Evolutionary conservation across 441 rosid species (phyloP).

Genomic region (Omphalea diandra): DNA sequence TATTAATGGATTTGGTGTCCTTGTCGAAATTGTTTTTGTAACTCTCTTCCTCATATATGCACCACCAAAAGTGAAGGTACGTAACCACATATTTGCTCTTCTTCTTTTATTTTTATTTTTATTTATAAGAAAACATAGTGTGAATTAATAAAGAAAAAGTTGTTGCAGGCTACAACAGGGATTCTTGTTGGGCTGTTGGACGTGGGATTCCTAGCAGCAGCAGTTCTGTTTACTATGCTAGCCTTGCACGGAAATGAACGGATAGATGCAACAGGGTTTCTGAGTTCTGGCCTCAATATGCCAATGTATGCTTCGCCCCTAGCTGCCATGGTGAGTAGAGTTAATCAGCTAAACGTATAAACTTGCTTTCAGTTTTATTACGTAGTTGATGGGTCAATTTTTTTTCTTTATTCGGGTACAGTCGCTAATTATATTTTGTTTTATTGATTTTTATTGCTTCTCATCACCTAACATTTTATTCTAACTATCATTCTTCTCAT

Average conservation of each 20-base stretch:
- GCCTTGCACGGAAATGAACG: constrained; percentile 50
- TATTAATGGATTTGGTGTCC: constrained; percentile 63
- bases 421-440: no score
- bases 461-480: no score
- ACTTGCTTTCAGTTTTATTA: no score
- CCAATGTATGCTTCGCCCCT: constrained; percentile 88
- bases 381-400: no score
- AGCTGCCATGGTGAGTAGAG: constrained; percentile 73
- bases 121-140: no score
- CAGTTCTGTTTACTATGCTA: constrained; percentile 42
- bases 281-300: constrained; percentile 64
- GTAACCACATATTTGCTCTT: no score
- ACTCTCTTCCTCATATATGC: constrained; percentile 54
- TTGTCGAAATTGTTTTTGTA: constrained; percentile 53
- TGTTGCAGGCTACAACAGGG: constrained; percentile 51
- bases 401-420: neutral
- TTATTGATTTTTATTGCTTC: no score
- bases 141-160: no score
- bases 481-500: no score
- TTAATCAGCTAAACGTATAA: no score
- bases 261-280: constrained; percentile 51
- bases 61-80: constrained; percentile 50
- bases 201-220: constrained; percentile 50
- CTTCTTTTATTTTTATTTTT: no score
- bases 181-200: constrained; percentile 47